These are phyloP conservation scores for Papiliotrema laurentii DNA, from an alignment of 1,284 basidiomycete genomes.

Conservation along the genomic window DNA sequence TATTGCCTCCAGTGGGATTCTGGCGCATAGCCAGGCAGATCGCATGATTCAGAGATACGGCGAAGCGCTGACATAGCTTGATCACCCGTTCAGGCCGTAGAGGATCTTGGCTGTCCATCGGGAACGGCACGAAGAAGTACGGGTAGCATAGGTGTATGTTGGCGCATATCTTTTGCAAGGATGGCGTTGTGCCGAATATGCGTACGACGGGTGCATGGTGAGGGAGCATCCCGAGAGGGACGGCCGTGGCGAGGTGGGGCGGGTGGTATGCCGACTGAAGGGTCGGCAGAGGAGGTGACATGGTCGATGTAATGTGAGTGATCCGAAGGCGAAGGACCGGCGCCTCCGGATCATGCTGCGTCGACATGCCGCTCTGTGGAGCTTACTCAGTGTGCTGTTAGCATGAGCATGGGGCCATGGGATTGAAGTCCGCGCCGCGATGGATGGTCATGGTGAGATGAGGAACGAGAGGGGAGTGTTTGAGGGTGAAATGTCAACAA, in stretches of 20 bases:
- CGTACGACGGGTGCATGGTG: slow-evolving; percentile 71
- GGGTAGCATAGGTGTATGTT: slow-evolving; percentile 74
- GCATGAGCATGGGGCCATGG: too few relatives aligned
- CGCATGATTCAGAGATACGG: slow-evolving; percentile 44
- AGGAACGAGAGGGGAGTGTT: neutral
- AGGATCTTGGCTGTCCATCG: slow-evolving; percentile 47
- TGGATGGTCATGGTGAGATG: too few relatives aligned
- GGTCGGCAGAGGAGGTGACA: slow-evolving; percentile 36
- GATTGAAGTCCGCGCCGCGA: too few relatives aligned
- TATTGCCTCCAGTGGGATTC: slow-evolving; percentile 28
- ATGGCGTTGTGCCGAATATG: slow-evolving; percentile 78
- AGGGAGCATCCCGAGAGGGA: slow-evolving; percentile 48
- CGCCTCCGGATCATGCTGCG: slow-evolving; percentile 11
- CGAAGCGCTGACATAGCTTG: slow-evolving; percentile 42
- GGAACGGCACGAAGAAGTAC: slow-evolving; percentile 55
- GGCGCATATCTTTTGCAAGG: slow-evolving; percentile 73
- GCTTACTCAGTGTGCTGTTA: too few relatives aligned
- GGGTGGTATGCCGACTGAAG: slow-evolving; percentile 31
- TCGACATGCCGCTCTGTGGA: neutral
- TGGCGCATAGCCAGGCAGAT: slow-evolving; percentile 45
- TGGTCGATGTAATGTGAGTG: slow-evolving; percentile 47
- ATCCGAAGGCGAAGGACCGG: slow-evolving; percentile 45
- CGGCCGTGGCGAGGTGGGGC: slow-evolving; percentile 56
- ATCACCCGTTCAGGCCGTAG: slow-evolving; percentile 46
- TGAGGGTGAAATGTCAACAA: slow-evolving; percentile 1